Evolutionary conservation across 2,329 filamentous ascomycete genomes (phyloP).

Genomic region (Immersiporthe knoxdaviesiana): DNA sequence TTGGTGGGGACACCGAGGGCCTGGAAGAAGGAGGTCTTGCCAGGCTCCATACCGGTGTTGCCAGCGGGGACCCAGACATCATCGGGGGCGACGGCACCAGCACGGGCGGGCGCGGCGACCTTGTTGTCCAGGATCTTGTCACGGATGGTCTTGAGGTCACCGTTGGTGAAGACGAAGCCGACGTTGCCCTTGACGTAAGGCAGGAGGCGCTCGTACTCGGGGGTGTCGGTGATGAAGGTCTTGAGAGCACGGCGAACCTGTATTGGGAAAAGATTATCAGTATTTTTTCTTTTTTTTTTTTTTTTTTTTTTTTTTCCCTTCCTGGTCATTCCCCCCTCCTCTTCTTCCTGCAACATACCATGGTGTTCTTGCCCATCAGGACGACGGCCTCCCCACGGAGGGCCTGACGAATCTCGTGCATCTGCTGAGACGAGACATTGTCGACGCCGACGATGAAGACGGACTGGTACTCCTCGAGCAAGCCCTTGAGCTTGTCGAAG

Average conservation of each 20-base stretch:
- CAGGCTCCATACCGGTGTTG: slow-evolving; percentile 99
- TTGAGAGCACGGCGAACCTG: slow-evolving; percentile 95
- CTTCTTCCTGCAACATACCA: slow-evolving; percentile 63
- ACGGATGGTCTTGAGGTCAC: slow-evolving; percentile 87
- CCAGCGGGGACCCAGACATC: slow-evolving; percentile 96
- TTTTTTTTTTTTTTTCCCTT: background rate
- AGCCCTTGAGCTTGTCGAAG: slow-evolving; percentile 99
- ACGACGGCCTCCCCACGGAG: slow-evolving; percentile 93
- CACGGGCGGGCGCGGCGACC: slow-evolving; percentile 96
- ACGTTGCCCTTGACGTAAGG: slow-evolving; percentile 97
- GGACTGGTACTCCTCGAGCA: slow-evolving; percentile 95
- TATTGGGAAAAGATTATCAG: slow-evolving; percentile 4
- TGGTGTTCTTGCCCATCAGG: slow-evolving; percentile 99
- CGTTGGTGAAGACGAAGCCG: slow-evolving; percentile 99
- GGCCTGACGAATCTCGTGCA: slow-evolving; percentile 98
- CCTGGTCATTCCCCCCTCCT: no score
- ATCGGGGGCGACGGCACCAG: slow-evolving; percentile 89
- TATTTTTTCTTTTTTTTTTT: background rate
- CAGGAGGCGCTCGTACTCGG: slow-evolving; percentile 97
- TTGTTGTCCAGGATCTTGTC: slow-evolving; percentile 96
- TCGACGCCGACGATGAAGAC: slow-evolving; percentile 97
- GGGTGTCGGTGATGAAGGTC: slow-evolving; percentile 86
- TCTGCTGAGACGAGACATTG: slow-evolving; percentile 99
- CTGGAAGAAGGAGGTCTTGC: slow-evolving; percentile 99
- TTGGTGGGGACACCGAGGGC: slow-evolving; percentile 99